phyloP scores from a whole-genome alignment of 106 monocot species.

The Dendrobium chrysotoxum region DNA sequence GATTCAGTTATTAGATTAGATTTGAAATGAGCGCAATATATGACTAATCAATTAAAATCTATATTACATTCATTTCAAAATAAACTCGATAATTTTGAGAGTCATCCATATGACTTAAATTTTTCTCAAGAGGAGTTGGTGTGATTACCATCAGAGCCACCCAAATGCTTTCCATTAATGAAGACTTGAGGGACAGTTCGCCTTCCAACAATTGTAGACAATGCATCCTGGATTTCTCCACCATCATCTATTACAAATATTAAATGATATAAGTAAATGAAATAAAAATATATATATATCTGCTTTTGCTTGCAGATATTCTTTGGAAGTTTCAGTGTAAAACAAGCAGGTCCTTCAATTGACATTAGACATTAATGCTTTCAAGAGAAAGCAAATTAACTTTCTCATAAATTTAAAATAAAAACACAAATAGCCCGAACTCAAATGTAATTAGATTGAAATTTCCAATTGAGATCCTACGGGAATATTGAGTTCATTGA shows the following conservation, averaged over 20 bases:
- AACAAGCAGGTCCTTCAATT: no score
- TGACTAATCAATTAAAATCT: neutral
- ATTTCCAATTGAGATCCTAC: no score
- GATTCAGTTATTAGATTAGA: neutral
- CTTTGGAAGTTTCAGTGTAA: no score
- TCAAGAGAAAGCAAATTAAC: no score
- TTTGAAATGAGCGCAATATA: neutral
- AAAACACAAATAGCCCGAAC: no score
- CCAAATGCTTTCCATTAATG: conserved; percentile 28
- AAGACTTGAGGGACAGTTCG: conserved; percentile 31
- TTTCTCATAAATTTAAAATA: no score
- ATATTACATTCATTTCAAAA: neutral
- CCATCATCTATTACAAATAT: conserved; percentile 16
- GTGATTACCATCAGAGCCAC: conserved; percentile 31
- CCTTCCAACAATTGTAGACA: conserved; percentile 18
- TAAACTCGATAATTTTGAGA: neutral
- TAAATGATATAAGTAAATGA: neutral
- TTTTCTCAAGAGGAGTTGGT: neutral
- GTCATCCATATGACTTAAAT: neutral
- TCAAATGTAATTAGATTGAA: no score
- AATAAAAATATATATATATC: neutral
- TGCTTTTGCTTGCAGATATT: no score
- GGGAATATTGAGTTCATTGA: no score
- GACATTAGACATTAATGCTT: no score
- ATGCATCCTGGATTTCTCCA: conserved; percentile 14